Evolutionary conservation across 1,139 yeast species (phyloP), one percentile per base, ranked within the genome.

Genomic region (Saccharomyces hybrid): DNA sequence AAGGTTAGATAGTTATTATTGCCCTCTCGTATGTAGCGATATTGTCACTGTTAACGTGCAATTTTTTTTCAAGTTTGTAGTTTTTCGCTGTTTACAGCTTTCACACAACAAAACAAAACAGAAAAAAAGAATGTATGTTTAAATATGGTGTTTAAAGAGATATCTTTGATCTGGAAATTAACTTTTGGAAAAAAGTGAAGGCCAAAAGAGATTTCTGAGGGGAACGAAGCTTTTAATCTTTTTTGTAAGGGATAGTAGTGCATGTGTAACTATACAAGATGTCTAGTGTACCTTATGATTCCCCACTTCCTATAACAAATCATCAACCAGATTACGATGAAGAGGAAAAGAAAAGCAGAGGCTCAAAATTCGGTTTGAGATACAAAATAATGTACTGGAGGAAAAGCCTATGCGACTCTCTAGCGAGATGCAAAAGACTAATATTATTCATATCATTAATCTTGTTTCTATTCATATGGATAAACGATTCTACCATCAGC

Each of bases 341-440:
- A 38, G 44, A 38, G n/a, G 44, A 38, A 38, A 38, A 38, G 44
- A 38, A 38, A 16, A 38, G 44, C 44, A 38, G 44, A 38, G 44
- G 44, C 44, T 38, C 44, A 16, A 16, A 8, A 38, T 38, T 13
- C 13, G 25, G 44, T 11, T 38, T 38, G n/a, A 38, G 13, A 16
- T 38, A 38, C 25, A 38, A 16, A 8, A 38, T 38, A 38, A 16
- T 38, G 11, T 38, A 38, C 44, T 38, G 44, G 44, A 38, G 25
- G 44, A 19, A 3, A 38, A 38, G 13, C 1, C 11, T 38, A 38
- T 0, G n/a, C 25, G 13, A 16, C 13, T 16, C 25, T 38, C 3
- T 38, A 16, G 44, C 44, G 13, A 38, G 44, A 19, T 9, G 44
- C n/a, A 38, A 16, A 16, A 38, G 11, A 38, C 44, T 2, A 16